Evolutionary conservation across 2,329 filamentous ascomycete genomes (phyloP), one percentile per base, ranked within the genome.

Genomic region (Colletotrichum simmondsii): DNA sequence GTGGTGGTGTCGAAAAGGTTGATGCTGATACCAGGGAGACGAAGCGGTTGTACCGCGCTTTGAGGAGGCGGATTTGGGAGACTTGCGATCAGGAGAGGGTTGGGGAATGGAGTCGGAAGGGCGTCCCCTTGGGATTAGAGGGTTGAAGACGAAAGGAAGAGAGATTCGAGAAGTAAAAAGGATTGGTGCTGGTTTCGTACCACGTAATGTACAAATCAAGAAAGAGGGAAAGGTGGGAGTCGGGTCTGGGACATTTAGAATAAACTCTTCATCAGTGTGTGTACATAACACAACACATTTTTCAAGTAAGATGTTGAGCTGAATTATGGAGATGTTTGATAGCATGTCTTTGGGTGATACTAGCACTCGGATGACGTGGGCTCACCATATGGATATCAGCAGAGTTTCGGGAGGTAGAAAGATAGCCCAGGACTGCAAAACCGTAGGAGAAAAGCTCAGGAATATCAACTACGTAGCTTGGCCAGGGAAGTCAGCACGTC

Each of bases 81-180:
- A 92, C 89, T 3, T 92, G 91, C 78, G 92, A 95, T 78, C 86
- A 87, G 73, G 87, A 88, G n/a, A 90, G 91, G 76, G 87, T 95
- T 11, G 83, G 83, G 69, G 84, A 82, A 28, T 97, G 94, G 94
- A 93, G 92, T 77, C 87, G 87, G 76, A 84, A 86, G 1, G 85
- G 87, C 49, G 75, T 83, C 10, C 65, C 71, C 26, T 37, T 52
- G 24, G 65, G 58, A 24, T 64, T 73, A 53, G 68, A 42, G 24
- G 58, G 37, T 67, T 74, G 35, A 68, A 22, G 61, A 5, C 19
- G 8, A 12, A 35, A 11, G 32, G 11, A 49, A 11, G 42, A 11
- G 42, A 1, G 19, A 0, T 22, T 16, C 14, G 11, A 49, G n/a
- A 49, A 49, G 22, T 8, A 8, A 26, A 19, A 35, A 8, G 8